Evolutionary conservation across 2,329 filamentous ascomycete species (phyloP).

Genomic region (Pseudogymnoascus destructans): DNA sequence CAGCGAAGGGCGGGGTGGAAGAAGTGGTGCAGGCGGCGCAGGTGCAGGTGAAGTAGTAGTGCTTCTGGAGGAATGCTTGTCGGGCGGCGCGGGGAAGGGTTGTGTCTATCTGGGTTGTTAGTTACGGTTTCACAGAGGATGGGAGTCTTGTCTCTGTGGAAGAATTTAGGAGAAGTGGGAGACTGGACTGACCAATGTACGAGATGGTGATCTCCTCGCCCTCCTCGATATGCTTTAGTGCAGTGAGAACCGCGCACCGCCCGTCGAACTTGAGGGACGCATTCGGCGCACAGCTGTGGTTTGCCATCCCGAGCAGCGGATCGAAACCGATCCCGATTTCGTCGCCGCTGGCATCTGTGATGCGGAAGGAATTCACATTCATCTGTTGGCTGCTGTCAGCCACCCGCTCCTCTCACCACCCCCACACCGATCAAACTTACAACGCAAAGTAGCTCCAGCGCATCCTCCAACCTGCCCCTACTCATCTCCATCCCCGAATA

Average conservation of each 20-base stretch:
- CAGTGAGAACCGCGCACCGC: neutral
- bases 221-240: neutral
- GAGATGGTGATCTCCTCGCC: conserved; percentile 9
- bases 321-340: conserved; percentile 11
- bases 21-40: conserved; percentile 27
- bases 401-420: too few relatives aligned
- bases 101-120: conserved; percentile 24
- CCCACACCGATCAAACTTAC: neutral
- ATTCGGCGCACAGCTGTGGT: conserved; percentile 11
- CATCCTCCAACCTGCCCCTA: neutral
- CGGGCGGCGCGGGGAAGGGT: conserved; percentile 24
- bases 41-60: conserved; percentile 31
- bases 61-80: conserved; percentile 23
- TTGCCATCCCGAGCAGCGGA: conserved; percentile 9
- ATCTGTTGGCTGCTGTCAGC: conserved; percentile 9
- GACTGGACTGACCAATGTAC: conserved; percentile 7
- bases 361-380: conserved; percentile 9
- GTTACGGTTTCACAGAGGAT: neutral
- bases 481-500: neutral
- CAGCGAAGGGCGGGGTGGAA: neutral
- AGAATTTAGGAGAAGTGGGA: neutral
- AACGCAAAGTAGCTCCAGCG: neutral
- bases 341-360: neutral
- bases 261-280: conserved; percentile 9
- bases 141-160: neutral